A percentile compares a stretch with the other conserved stretches of the same genome.
phyloP scores from a whole-genome alignment of 2,329 filamentous ascomycete genomes.

The Microcyclosporella mali region DNA sequence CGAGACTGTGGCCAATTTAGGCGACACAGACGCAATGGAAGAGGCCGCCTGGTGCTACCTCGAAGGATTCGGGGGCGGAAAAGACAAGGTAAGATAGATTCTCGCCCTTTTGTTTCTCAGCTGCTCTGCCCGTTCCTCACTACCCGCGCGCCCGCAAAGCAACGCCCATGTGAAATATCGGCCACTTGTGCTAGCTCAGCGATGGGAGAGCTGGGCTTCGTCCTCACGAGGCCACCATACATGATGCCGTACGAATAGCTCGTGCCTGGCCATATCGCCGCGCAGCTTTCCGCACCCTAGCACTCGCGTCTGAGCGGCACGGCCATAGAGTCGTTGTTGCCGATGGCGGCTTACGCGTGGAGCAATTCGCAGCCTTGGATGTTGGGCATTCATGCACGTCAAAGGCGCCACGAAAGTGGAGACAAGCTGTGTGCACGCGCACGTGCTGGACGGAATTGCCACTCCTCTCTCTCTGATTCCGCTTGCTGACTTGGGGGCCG shows the following conservation, averaged over 20 bases:
- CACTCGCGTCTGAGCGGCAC: too few species aligned
- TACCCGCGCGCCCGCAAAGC: neutral
- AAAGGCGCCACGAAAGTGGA: constrained; percentile 8
- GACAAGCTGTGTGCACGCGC: neutral
- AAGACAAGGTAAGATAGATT: constrained; percentile 85
- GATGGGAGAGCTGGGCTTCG: too few species aligned
- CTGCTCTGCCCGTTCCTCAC: neutral
- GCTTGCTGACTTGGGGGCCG: too few species aligned
- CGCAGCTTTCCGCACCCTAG: too few species aligned
- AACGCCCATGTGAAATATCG: constrained; percentile 9
- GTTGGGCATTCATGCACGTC: constrained; percentile 22
- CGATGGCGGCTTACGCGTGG: too few species aligned
- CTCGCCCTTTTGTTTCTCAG: constrained; percentile 4
- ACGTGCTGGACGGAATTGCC: too few species aligned
- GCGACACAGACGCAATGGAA: constrained; percentile 96
- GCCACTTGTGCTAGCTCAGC: constrained; percentile 11
- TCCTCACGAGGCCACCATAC: neutral
- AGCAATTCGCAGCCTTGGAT: constrained; percentile 9
- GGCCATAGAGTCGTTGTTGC: too few species aligned
- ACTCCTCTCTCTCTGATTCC: too few species aligned
- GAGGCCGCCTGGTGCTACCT: constrained; percentile 94
- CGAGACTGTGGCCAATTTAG: constrained; percentile 92
- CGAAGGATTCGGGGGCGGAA: constrained; percentile 94
- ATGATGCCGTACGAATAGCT: constrained; percentile 2
- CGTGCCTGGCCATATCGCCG: too few species aligned